Conservation (phyloP, 1,284 basidiomycete genomes). For the Ceratobasidium sp. region DNA sequence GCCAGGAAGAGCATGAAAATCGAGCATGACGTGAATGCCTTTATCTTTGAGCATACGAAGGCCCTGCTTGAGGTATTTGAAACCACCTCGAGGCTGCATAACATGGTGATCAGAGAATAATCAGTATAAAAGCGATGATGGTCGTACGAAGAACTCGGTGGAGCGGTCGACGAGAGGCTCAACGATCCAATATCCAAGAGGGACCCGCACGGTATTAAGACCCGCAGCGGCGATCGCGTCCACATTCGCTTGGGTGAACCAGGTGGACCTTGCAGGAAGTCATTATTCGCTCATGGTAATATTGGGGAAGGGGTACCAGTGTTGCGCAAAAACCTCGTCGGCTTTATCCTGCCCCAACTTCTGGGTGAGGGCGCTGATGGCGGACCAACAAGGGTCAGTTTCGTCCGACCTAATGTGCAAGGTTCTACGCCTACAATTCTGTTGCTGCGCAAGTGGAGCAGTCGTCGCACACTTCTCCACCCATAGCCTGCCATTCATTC, state of each 20-base stretch:
- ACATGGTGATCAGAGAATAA: background rate
- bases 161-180: slow-evolving; percentile 72
- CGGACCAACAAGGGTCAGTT: slow-evolving; percentile 15
- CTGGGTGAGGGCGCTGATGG: slow-evolving; percentile 54
- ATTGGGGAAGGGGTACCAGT: slow-evolving; percentile 63
- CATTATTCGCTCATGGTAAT: slow-evolving; percentile 13
- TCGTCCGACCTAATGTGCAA: background rate
- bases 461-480: slow-evolving; percentile 65
- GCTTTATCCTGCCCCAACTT: slow-evolving; percentile 67
- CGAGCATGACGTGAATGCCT: slow-evolving; percentile 73
- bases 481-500: slow-evolving; percentile 73
- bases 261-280: slow-evolving; percentile 63
- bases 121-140: background rate
- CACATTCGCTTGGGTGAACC: slow-evolving; percentile 76
- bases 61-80: slow-evolving; percentile 9
- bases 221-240: slow-evolving; percentile 62
- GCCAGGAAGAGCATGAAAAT: slow-evolving; percentile 81
- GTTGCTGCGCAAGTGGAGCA: slow-evolving; percentile 67
- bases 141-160: slow-evolving; percentile 69
- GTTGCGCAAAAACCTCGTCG: slow-evolving; percentile 67
- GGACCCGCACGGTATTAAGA: slow-evolving; percentile 79
- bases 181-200: slow-evolving; percentile 83
- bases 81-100: slow-evolving; percentile 36
- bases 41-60: slow-evolving; percentile 60
- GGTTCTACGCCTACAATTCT: slow-evolving; percentile 63